These are phyloP conservation scores for Trametes elegans DNA, from an alignment of 768 basidiomycete genomes.

Conservation along the genomic window DNA sequence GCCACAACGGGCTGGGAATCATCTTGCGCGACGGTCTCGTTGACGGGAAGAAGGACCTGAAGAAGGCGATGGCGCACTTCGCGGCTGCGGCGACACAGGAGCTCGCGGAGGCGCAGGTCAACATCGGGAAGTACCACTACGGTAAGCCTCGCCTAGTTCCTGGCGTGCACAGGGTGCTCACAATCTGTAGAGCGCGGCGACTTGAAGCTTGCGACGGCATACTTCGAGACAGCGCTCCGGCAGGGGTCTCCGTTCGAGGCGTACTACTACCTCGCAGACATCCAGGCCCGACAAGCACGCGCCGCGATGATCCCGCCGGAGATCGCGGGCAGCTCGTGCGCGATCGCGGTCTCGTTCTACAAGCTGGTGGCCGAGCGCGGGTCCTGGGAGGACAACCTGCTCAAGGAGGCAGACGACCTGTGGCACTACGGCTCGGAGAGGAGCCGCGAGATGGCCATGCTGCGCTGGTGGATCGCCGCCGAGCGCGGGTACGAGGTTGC, in stretches of 20 bases:
- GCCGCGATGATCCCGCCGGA: conserved; percentile 42
- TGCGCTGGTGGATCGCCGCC: conserved; percentile 94
- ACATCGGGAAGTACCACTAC: conserved; percentile 80
- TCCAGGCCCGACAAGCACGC: conserved; percentile 63
- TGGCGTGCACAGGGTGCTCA: neutral
- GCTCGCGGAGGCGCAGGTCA: conserved; percentile 88
- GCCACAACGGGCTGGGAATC: conserved; percentile 86
- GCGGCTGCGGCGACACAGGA: conserved; percentile 81
- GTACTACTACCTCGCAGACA: conserved; percentile 88
- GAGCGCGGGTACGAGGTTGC: conserved; percentile 91
- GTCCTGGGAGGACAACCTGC: conserved; percentile 76
- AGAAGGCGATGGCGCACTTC: conserved; percentile 67
- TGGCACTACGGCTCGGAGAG: conserved; percentile 71
- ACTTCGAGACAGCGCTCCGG: conserved; percentile 83
- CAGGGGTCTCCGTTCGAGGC: conserved; percentile 93
- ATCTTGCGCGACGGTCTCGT: conserved; percentile 88
- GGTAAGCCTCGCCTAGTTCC: conserved; percentile 35
- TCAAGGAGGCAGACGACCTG: conserved; percentile 74
- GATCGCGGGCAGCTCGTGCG: conserved; percentile 71
- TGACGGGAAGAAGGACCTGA: conserved; percentile 58
- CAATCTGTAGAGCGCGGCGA: conserved; percentile 62
- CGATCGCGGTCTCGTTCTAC: conserved; percentile 89
- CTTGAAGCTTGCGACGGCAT: conserved; percentile 56
- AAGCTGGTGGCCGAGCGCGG: conserved; percentile 93
- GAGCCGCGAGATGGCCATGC: conserved; percentile 79